These are phyloP conservation scores for Naganishia randhawae DNA, from an alignment of 768 basidiomycete species.

Conservation along the genomic window DNA sequence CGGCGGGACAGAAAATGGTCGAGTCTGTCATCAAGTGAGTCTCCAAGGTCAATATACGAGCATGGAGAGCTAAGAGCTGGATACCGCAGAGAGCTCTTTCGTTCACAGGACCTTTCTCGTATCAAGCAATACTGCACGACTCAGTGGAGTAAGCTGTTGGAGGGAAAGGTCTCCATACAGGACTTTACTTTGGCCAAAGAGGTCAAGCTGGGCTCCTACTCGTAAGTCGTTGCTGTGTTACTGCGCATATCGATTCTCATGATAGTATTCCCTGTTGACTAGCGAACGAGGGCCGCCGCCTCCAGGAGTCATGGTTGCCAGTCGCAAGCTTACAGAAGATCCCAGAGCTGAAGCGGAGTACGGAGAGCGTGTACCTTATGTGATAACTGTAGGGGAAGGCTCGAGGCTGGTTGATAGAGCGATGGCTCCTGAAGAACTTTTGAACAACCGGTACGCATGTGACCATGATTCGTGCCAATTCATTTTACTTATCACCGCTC, in stretches of 20 bases:
- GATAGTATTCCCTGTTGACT: background rate
- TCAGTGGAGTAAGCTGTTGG: constrained; percentile 78
- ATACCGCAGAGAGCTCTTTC: constrained; percentile 71
- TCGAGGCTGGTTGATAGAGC: constrained; percentile 69
- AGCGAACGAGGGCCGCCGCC: constrained; percentile 83
- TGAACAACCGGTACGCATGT: constrained; percentile 60
- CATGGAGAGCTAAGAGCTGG: background rate
- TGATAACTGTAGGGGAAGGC: constrained; percentile 67
- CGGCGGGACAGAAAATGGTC: constrained; percentile 86
- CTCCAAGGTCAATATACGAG: background rate
- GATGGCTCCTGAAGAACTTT: constrained; percentile 66
- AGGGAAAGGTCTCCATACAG: constrained; percentile 74
- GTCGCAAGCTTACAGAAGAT: constrained; percentile 67
- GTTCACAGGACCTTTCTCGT: constrained; percentile 78
- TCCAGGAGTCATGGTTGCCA: constrained; percentile 85
- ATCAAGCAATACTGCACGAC: constrained; percentile 82
- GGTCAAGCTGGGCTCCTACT: constrained; percentile 88
- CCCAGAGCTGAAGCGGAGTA: constrained; percentile 82
- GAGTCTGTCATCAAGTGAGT: constrained; percentile 81
- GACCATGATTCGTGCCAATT: background rate
- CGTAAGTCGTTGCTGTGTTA: constrained; percentile 54
- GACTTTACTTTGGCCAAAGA: constrained; percentile 95
- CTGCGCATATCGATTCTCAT: background rate
- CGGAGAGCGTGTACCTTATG: constrained; percentile 87
- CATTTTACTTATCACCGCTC: background rate